Conservation (phyloP, 2,329 filamentous ascomycete species). For the Stachybotrys echinatus region DNA sequence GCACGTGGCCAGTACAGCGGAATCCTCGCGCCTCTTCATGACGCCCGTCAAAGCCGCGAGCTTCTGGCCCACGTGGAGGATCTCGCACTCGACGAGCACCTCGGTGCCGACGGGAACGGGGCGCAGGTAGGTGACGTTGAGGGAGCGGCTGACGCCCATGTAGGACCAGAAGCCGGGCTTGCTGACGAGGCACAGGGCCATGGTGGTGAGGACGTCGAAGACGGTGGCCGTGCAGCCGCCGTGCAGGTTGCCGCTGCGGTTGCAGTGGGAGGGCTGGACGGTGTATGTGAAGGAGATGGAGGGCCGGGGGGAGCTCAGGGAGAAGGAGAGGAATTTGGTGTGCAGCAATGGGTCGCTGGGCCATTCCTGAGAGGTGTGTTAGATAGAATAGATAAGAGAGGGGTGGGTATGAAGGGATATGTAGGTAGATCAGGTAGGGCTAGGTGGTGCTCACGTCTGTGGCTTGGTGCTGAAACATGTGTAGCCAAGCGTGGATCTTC, state of each 20-base stretch:
- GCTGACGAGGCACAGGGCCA: conserved; percentile 50
- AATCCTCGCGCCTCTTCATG: conserved; percentile 48
- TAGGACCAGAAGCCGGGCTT: conserved; percentile 55
- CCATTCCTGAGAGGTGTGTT: conserved; percentile 32
- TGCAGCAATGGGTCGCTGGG: conserved; percentile 34
- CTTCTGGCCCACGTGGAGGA: conserved; percentile 51
- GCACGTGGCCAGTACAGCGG: conserved; percentile 48
- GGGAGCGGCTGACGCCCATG: conserved; percentile 59
- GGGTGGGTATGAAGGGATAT: background rate
- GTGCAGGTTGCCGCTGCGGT: conserved; percentile 50
- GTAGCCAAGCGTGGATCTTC: conserved; percentile 24
- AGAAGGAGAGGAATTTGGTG: conserved; percentile 30
- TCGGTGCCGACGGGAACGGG: conserved; percentile 49
- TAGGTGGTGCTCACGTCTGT: background rate
- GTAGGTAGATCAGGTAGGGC: background rate
- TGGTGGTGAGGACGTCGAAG: conserved; percentile 61
- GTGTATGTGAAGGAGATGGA: conserved; percentile 40
- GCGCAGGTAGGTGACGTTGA: conserved; percentile 63
- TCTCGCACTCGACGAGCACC: conserved; percentile 49
- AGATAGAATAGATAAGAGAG: background rate
- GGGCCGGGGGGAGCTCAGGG: conserved; percentile 28
- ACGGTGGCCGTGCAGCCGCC: conserved; percentile 61
- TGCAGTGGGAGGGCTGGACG: conserved; percentile 46
- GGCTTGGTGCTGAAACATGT: conserved; percentile 12
- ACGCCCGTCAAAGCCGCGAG: conserved; percentile 48